A percentile compares a stretch with the other conserved stretches of the same genome.
Evolutionary conservation across 2,329 filamentous ascomycete genomes (phyloP).

Genomic region (Epicoccum sorghinum): DNA sequence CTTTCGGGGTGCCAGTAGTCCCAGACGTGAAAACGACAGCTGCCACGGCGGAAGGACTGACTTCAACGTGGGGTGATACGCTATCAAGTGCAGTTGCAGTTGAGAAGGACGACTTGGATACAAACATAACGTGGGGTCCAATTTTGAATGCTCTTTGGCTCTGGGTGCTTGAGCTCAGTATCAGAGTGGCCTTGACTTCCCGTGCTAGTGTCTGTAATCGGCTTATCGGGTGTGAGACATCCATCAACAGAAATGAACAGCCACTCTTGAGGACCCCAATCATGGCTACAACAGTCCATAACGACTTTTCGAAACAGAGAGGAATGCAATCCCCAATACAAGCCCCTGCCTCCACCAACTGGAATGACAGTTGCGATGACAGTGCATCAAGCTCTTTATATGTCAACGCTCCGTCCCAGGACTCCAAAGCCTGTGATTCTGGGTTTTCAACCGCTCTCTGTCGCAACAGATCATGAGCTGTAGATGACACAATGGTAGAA

Average conservation of each 20-base stretch:
- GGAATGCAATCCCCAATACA: background rate
- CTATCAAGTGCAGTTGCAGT: too few relatives aligned
- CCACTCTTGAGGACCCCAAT: background rate
- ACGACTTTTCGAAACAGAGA: background rate
- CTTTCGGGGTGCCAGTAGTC: background rate
- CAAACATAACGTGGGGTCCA: background rate
- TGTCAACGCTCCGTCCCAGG: background rate
- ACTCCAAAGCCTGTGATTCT: background rate
- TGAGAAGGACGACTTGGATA: too few relatives aligned
- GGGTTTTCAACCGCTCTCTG: background rate
- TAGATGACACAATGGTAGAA: background rate
- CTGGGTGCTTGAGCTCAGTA: background rate
- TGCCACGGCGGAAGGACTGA: background rate
- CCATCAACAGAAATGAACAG: background rate
- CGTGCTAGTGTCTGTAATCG: background rate
- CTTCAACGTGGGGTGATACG: background rate
- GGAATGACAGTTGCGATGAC: background rate
- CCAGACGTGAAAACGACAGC: background rate
- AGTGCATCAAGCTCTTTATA: background rate
- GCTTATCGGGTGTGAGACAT: background rate
- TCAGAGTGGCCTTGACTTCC: background rate
- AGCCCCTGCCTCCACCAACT: background rate
- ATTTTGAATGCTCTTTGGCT: background rate
- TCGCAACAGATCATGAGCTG: background rate
- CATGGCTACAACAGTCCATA: background rate